phyloP scores from a whole-genome alignment of 176 grass and related monocot genomes.

The Musa troglodytarum region DNA sequence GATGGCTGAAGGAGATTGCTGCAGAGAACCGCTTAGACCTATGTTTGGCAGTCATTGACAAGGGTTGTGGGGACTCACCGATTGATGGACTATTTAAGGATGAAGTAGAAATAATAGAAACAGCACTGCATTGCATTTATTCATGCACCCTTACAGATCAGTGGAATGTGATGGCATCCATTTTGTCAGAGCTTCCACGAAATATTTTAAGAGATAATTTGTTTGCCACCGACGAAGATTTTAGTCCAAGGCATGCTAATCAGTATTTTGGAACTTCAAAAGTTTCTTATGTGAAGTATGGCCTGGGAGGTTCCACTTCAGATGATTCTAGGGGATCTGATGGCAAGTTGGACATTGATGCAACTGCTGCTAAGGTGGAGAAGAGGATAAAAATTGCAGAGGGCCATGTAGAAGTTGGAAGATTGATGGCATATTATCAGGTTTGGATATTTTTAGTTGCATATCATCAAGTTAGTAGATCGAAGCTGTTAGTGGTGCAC shows the following conservation, averaged over 20 bases:
- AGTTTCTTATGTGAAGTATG: slow-evolving; percentile 40
- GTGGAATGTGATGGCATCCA: slow-evolving; percentile 82
- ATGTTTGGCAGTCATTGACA: slow-evolving; percentile 74
- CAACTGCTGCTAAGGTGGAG: slow-evolving; percentile 47
- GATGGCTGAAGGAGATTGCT: slow-evolving; percentile 89
- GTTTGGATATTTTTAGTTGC: slow-evolving; percentile 29
- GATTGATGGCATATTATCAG: slow-evolving; percentile 96
- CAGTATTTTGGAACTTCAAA: slow-evolving; percentile 28
- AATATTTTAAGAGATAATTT: slow-evolving; percentile 49
- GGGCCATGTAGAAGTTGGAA: slow-evolving; percentile 91
- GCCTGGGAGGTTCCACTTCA: slow-evolving; percentile 33
- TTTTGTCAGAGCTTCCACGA: slow-evolving; percentile 71
- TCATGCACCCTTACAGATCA: slow-evolving; percentile 68
- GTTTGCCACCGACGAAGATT: slow-evolving; percentile 31
- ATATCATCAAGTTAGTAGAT: neutral
- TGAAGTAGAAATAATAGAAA: slow-evolving; percentile 67
- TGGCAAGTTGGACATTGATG: slow-evolving; percentile 24
- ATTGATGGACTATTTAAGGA: slow-evolving; percentile 66
- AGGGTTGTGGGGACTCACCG: slow-evolving; percentile 66
- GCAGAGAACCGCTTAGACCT: slow-evolving; percentile 46
- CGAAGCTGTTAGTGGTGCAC: too few species aligned
- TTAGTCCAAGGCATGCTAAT: slow-evolving; percentile 37
- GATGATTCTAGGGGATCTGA: slow-evolving; percentile 20
- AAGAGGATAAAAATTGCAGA: slow-evolving; percentile 75
- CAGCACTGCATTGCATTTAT: slow-evolving; percentile 72